Conservation (phyloP, 371 early-diverging fungal species). For the Mortierella sp. region DNA sequence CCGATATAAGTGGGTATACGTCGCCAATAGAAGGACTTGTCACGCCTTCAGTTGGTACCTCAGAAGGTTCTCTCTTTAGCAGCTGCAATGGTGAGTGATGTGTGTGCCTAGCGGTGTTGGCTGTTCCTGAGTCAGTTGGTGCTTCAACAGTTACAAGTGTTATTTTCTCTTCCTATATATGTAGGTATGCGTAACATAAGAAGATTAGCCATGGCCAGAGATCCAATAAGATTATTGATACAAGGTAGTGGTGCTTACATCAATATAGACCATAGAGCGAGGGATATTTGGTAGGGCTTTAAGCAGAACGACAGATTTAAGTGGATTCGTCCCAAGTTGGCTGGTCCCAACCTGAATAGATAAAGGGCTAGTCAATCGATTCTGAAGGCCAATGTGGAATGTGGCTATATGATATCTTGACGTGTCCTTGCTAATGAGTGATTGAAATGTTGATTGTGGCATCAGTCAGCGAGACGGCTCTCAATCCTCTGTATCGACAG, state of each 20-base stretch:
- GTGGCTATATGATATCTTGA: slow-evolving; percentile 35
- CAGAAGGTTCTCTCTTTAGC: slow-evolving; percentile 17
- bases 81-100: slow-evolving; percentile 26
- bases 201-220: background rate
- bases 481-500: background rate
- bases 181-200: too few species aligned
- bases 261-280: slow-evolving; percentile 38
- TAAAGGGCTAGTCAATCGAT: slow-evolving; percentile 1
- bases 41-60: background rate
- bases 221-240: background rate
- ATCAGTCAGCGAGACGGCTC: background rate
- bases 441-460: background rate
- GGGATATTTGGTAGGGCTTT: slow-evolving; percentile 45
- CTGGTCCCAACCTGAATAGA: slow-evolving; percentile 36
- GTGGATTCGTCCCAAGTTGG: slow-evolving; percentile 16
- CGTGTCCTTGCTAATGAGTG: slow-evolving; percentile 16
- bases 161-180: slow-evolving; percentile 40
- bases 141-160: slow-evolving; percentile 34
- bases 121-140: background rate
- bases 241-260: slow-evolving; percentile 24
- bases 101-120: slow-evolving; percentile 12
- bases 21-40: background rate
- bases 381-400: slow-evolving; percentile 31
- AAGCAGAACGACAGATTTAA: slow-evolving; percentile 25
- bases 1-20: slow-evolving; percentile 38